A percentile compares a stretch with the other conserved stretches of the same genome.
Conservation (phyloP, 2,329 filamentous ascomycete genomes). For the Aspergillus tubingensis region DNA sequence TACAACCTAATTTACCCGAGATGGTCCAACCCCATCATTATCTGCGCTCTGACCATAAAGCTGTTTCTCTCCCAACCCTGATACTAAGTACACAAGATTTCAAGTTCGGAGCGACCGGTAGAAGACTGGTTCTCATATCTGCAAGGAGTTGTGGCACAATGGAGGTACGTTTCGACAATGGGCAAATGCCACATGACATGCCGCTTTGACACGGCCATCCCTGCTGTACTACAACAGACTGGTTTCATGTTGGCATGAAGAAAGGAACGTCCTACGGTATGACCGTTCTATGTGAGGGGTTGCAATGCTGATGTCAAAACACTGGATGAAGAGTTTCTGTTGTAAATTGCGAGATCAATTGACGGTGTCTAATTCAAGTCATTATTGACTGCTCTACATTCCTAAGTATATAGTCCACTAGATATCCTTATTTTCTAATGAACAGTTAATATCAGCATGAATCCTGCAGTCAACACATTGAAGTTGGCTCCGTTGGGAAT, state of each 20-base stretch:
- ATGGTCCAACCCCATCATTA: neutral
- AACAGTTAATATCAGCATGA: too few relatives aligned
- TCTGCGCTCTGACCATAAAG: neutral
- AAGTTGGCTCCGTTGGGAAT: too few relatives aligned
- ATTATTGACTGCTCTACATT: too few relatives aligned
- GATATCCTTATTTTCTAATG: too few relatives aligned
- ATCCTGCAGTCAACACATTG: too few relatives aligned
- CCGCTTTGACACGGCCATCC: neutral
- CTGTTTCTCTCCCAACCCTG: neutral
- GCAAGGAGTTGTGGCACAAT: neutral
- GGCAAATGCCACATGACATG: neutral
- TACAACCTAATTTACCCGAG: constrained; percentile 2
- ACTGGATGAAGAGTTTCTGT: neutral
- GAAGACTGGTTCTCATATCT: neutral
- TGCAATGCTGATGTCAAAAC: neutral
- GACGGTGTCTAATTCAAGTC: neutral
- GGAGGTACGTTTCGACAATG: neutral
- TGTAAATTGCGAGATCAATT: neutral
- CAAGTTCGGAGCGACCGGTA: neutral
- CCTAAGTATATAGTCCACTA: too few relatives aligned
- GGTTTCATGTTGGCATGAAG: neutral
- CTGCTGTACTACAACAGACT: neutral
- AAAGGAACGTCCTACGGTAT: neutral
- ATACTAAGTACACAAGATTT: neutral
- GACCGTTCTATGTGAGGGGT: neutral